phyloP scores from a whole-genome alignment of 2,329 filamentous ascomycete species.

The Ilyonectria destructans region DNA sequence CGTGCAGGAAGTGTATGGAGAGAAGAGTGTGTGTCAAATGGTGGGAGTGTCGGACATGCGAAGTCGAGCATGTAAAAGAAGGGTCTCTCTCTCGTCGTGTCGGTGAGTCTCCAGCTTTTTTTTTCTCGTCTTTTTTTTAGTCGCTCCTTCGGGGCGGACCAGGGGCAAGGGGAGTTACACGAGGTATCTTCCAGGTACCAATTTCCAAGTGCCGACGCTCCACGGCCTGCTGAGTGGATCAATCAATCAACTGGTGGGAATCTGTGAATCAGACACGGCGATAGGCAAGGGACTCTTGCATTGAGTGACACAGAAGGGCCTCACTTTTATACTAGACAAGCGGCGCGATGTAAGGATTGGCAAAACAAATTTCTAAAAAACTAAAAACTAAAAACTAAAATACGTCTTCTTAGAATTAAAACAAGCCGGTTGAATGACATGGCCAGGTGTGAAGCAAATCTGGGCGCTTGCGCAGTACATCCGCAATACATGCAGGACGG shows the following conservation, averaged over 20 bases:
- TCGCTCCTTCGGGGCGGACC: not conserved
- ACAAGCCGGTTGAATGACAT: not conserved
- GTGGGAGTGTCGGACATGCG: conserved; percentile 3
- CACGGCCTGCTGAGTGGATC: conserved; percentile 7
- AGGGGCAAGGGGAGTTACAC: conserved; percentile 11
- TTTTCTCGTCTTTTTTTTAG: conserved; percentile 15
- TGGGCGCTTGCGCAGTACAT: conserved; percentile 13
- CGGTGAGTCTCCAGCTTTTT: conserved; percentile 22
- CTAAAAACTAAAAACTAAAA: not conserved
- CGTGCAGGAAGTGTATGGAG: not conserved
- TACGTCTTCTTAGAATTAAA: not conserved
- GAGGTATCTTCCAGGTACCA: conserved; percentile 19
- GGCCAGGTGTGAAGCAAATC: not conserved
- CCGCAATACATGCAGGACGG: conserved; percentile 4
- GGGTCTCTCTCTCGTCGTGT: conserved; percentile 10
- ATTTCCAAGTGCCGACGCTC: conserved; percentile 20
- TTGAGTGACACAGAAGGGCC: not conserved
- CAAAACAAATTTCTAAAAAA: not conserved
- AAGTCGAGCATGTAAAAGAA: conserved; percentile 6
- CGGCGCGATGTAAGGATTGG: not conserved
- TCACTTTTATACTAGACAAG: not conserved
- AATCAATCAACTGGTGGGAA: conserved; percentile 2
- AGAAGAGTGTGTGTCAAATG: not conserved
- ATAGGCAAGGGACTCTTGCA: not conserved
- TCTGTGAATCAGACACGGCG: not conserved